Conservation (phyloP, 2,329 filamentous ascomycete species). For the Fusarium gaditjirri region DNA sequence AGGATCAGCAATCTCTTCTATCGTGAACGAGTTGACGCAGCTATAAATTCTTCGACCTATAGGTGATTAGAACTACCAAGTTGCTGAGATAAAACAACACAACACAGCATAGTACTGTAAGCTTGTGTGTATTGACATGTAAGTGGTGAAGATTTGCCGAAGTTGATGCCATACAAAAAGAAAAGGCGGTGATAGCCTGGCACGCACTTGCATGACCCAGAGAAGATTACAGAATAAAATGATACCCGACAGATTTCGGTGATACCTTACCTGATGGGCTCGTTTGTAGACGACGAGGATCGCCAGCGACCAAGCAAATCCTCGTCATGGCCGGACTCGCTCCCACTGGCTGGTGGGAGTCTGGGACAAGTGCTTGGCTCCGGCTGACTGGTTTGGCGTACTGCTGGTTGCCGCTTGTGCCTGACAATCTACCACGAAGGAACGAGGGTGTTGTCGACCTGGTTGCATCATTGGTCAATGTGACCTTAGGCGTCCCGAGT, state of each 20-base stretch:
- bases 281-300: background rate
- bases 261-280: background rate
- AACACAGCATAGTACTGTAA: background rate
- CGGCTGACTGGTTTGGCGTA: conserved; percentile 35
- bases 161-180: background rate
- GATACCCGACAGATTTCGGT: conserved; percentile 4
- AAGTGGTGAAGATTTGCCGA: background rate
- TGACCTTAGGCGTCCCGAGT: background rate
- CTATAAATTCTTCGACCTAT: background rate
- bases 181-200: conserved; percentile 21
- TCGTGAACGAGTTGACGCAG: background rate
- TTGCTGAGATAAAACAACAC: background rate
- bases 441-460: conserved; percentile 1
- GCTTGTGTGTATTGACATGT: background rate
- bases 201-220: conserved; percentile 12
- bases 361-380: conserved; percentile 14
- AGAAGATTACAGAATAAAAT: conserved; percentile 17
- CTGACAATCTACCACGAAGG: conserved; percentile 35
- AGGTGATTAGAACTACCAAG: background rate
- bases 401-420: conserved; percentile 27
- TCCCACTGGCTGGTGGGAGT: conserved; percentile 19
- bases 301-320: conserved; percentile 11
- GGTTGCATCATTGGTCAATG: conserved; percentile 3
- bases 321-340: conserved; percentile 12
- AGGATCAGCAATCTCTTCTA: background rate